Evolutionary conservation across 2,329 filamentous ascomycete genomes (phyloP).

Genomic region (Gaeumannomyces sp.): DNA sequence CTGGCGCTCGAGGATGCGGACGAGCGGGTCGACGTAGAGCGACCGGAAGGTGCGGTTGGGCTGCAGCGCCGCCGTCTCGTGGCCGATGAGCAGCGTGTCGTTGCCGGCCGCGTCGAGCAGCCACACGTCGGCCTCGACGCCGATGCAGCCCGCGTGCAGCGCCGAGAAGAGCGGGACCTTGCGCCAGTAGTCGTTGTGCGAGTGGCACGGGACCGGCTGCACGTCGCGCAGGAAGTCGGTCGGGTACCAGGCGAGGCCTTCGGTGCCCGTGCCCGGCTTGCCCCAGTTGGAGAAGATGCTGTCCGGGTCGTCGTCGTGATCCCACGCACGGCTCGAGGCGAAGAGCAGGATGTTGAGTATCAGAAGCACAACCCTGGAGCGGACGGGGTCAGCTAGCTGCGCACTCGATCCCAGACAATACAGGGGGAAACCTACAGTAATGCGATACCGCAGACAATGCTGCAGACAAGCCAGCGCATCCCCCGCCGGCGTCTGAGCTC

Average conservation of each 20-base stretch:
- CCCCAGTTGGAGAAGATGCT: constrained; percentile 30
- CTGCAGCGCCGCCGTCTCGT: constrained; percentile 49
- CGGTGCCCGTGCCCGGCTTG: constrained; percentile 26
- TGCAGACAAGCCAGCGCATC: constrained; percentile 23
- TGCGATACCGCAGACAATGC: constrained; percentile 28
- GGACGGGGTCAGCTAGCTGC: neutral
- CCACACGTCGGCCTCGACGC: constrained; percentile 66
- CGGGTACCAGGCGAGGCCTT: constrained; percentile 38
- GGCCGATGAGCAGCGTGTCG: constrained; percentile 55
- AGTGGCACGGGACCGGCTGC: constrained; percentile 35
- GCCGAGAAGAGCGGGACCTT: constrained; percentile 58
- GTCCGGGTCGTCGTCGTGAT: constrained; percentile 19
- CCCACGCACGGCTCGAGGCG: constrained; percentile 11
- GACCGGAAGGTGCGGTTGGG: constrained; percentile 50
- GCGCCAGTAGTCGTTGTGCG: constrained; percentile 67
- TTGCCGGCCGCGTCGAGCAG: constrained; percentile 33
- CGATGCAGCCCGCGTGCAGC: constrained; percentile 49
- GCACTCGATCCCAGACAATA: neutral
- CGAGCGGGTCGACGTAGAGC: constrained; percentile 60
- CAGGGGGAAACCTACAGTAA: constrained; percentile 27
- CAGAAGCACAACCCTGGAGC: constrained; percentile 12
- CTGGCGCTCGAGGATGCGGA: constrained; percentile 45
- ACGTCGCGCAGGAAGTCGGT: constrained; percentile 44
- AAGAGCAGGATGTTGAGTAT: constrained; percentile 15
- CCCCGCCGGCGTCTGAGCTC: constrained; percentile 12